Evolutionary conservation across 768 basidiomycete genomes (phyloP).

Genomic region (Leucosporidium creatinivorum): DNA sequence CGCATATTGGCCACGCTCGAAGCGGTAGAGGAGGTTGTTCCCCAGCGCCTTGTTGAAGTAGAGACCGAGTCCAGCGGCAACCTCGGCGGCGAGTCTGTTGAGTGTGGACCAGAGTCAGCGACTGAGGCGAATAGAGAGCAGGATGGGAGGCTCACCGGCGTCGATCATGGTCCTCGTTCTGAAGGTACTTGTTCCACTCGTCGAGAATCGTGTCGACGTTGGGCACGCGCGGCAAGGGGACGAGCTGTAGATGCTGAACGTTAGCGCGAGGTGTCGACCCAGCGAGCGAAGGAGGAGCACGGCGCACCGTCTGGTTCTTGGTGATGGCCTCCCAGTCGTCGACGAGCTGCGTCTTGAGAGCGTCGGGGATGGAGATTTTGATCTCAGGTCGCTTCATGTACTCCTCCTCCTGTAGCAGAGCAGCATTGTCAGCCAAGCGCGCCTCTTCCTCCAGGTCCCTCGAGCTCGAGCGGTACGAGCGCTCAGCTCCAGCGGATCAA

Average conservation of each 20-base stretch:
- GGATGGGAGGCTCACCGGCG: slow-evolving; percentile 8
- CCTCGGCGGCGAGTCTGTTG: slow-evolving; percentile 57
- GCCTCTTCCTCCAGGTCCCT: accelerated
- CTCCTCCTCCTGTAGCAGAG: slow-evolving; percentile 56
- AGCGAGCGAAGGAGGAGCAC: not conserved
- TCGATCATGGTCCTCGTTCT: slow-evolving; percentile 30
- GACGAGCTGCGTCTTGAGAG: slow-evolving; percentile 78
- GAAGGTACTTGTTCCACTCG: slow-evolving; percentile 64
- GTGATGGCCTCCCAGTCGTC: slow-evolving; percentile 98
- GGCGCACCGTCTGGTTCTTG: slow-evolving; percentile 75
- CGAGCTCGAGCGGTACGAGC: not conserved
- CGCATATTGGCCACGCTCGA: slow-evolving; percentile 88
- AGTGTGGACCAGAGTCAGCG: not conserved
- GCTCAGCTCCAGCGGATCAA: not conserved
- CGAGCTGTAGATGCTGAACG: slow-evolving; percentile 52
- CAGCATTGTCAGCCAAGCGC: not conserved
- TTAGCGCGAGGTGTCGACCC: not conserved
- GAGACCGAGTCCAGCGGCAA: slow-evolving; percentile 71
- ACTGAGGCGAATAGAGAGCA: not conserved
- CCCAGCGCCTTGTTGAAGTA: slow-evolving; percentile 88
- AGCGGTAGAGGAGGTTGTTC: slow-evolving; percentile 82
- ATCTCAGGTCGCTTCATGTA: slow-evolving; percentile 73
- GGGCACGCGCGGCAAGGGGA: slow-evolving; percentile 71
- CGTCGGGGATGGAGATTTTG: slow-evolving; percentile 80
- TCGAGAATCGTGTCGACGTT: slow-evolving; percentile 68